A percentile compares a stretch with the other conserved stretches of the same genome.
These are phyloP conservation scores for Setomelanomma holmii DNA, from an alignment of 2,329 filamentous ascomycete species.

Conservation along the genomic window DNA sequence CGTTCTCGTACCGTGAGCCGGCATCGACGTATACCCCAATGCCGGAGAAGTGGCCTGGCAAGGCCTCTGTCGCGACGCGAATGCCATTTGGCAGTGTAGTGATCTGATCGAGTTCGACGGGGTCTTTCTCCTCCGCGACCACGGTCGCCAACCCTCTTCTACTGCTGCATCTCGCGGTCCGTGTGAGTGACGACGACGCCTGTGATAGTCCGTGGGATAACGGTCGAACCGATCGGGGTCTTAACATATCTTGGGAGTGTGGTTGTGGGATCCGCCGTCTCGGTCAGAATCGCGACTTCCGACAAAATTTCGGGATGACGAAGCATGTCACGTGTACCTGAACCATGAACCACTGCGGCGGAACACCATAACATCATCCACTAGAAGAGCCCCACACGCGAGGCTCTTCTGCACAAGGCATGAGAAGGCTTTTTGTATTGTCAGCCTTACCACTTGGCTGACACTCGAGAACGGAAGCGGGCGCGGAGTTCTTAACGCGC, in stretches of 20 bases:
- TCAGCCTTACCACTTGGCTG: slow-evolving; percentile 2
- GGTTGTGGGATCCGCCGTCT: slow-evolving; percentile 5
- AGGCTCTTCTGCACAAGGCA: slow-evolving; percentile 6
- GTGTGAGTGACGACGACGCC: slow-evolving; percentile 25
- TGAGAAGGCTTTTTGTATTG: background rate
- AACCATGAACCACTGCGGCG: background rate
- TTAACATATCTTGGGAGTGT: slow-evolving; percentile 35
- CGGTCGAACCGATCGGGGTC: slow-evolving; percentile 36
- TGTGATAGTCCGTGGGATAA: slow-evolving; percentile 36
- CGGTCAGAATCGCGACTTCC: slow-evolving; percentile 4
- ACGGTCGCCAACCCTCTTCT: slow-evolving; percentile 40
- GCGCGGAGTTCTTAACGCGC: background rate
- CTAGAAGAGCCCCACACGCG: slow-evolving; percentile 1
- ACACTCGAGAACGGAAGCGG: slow-evolving; percentile 4
- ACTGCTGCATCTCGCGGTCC: slow-evolving; percentile 23
- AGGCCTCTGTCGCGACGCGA: slow-evolving; percentile 90
- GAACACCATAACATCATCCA: background rate
- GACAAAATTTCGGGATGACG: slow-evolving; percentile 22
- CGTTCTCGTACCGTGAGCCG: slow-evolving; percentile 91
- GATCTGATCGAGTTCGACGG: slow-evolving; percentile 83
- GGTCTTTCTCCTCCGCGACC: slow-evolving; percentile 66
- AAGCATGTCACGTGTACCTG: slow-evolving; percentile 11
- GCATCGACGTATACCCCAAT: slow-evolving; percentile 96
- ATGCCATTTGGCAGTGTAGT: slow-evolving; percentile 91
- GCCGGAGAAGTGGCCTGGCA: slow-evolving; percentile 92